phyloP scores from a whole-genome alignment of 139 green algal genomes.

The Yamagishiella unicocca region DNA sequence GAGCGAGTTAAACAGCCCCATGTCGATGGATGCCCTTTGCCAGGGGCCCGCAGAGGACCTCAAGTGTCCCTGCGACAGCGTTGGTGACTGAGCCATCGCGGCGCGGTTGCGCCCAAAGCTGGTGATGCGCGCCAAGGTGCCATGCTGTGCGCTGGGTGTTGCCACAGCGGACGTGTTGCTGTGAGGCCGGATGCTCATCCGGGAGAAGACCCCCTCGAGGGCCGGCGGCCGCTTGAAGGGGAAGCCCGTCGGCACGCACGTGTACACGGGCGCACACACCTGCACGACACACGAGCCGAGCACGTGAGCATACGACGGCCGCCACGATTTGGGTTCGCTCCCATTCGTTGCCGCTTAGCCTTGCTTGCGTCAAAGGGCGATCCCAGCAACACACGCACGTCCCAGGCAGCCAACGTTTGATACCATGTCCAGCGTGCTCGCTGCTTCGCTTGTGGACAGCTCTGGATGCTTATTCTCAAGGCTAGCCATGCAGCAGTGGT shows the following conservation, averaged over 20 bases:
- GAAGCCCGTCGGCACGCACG: not conserved
- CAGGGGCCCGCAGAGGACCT: not conserved
- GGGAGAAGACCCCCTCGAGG: not conserved
- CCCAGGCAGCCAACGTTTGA: too few species aligned
- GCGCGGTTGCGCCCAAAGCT: not conserved
- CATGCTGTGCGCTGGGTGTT: not conserved
- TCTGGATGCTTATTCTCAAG: too few species aligned
- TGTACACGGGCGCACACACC: constrained; percentile 19
- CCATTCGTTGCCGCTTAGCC: too few species aligned
- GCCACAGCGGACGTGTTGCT: not conserved
- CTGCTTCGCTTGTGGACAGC: too few species aligned
- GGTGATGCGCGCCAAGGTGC: not conserved
- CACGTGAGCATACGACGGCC: not conserved
- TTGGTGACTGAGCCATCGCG: not conserved
- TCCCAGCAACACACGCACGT: too few species aligned
- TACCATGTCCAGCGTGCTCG: too few species aligned
- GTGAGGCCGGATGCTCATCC: not conserved
- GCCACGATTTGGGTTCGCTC: too few species aligned
- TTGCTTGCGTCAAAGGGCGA: too few species aligned
- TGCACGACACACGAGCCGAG: not conserved
- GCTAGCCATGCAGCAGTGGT: too few species aligned
- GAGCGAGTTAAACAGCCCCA: not conserved
- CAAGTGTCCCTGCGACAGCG: not conserved
- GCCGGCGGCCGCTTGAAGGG: constrained; percentile 11
- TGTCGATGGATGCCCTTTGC: not conserved